Evolutionary conservation across 345 rosid species (phyloP).

Genomic region (Eucalyptus guilfoylei): DNA sequence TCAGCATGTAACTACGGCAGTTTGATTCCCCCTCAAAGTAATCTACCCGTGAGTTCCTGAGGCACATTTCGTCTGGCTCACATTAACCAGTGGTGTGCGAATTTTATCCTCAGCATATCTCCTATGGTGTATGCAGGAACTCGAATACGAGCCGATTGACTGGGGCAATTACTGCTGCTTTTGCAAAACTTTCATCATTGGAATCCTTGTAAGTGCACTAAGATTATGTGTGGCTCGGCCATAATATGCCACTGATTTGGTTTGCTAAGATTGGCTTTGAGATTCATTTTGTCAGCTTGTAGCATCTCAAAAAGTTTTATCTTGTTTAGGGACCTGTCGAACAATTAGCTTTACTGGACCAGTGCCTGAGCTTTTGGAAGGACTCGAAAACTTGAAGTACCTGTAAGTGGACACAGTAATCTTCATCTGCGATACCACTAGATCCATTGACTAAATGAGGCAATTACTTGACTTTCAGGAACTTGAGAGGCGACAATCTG

Average conservation of each 20-base stretch:
- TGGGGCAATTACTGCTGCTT: conserved; percentile 12
- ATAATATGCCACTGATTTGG: not conserved
- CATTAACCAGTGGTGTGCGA: not conserved
- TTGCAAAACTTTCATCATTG: conserved; percentile 24
- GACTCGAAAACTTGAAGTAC: not conserved
- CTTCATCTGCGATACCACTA: not conserved
- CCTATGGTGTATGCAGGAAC: not conserved
- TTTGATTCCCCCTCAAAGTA: conserved; percentile 8
- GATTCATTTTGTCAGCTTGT: not conserved
- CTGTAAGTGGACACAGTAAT: conserved; percentile 1
- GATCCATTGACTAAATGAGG: not conserved
- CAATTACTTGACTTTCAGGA: conserved; percentile 4
- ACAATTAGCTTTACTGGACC: conserved; percentile 31
- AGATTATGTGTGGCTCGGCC: not conserved
- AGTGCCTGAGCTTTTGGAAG: conserved; percentile 8
- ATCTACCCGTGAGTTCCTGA: not conserved
- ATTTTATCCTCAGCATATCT: not conserved
- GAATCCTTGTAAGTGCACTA: conserved; percentile 22
- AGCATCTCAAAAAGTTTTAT: not conserved
- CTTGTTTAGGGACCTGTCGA: conserved; percentile 33
- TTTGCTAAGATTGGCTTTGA: not conserved
- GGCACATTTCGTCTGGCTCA: not conserved
- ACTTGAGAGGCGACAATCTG: conserved; percentile 33
- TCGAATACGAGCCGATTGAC: conserved; percentile 22
- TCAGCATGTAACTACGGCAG: not conserved